phyloP scores from a whole-genome alignment of 306 rosid species.

The Phaseolus lunatus region DNA sequence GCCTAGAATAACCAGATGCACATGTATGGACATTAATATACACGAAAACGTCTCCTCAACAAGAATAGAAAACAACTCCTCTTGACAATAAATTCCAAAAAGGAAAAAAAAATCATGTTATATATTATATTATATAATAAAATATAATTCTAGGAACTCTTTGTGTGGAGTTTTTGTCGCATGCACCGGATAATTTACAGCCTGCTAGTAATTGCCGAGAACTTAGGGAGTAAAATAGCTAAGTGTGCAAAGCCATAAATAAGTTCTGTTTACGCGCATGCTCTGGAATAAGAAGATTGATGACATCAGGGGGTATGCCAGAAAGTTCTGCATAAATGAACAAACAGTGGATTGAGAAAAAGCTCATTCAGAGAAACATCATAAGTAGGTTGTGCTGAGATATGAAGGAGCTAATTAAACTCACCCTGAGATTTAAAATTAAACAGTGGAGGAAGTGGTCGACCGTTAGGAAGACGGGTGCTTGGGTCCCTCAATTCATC shows the following conservation, averaged over 20 bases:
- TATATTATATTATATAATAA: conserved; percentile 2
- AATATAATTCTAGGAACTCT: conserved; percentile 52
- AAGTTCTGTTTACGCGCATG: conserved; percentile 96
- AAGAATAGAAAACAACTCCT: conserved; percentile 57
- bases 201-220: conserved; percentile 43
- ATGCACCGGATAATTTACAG: conserved; percentile 52
- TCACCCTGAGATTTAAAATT: conserved; percentile 91
- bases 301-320: conserved; percentile 74
- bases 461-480: conserved; percentile 97
- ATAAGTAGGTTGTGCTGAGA: conserved; percentile 33
- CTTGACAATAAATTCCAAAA: conserved; percentile 43
- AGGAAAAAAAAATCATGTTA: conserved; percentile 10
- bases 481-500: conserved; percentile 95
- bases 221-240: conserved; percentile 45
- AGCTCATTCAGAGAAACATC: conserved; percentile 17
- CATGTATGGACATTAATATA: conserved; percentile 52
- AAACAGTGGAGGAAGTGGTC: conserved; percentile 97
- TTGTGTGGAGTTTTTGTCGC: conserved; percentile 53
- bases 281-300: conserved; percentile 88
- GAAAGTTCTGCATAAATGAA: conserved; percentile 73
- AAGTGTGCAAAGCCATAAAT: conserved; percentile 94
- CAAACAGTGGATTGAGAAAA: neutral
- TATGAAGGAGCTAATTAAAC: conserved; percentile 32
- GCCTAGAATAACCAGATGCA: conserved; percentile 25
- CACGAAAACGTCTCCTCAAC: conserved; percentile 48